A percentile compares a stretch with the other conserved stretches of the same genome.
Conservation (phyloP, 768 basidiomycete species). For the Leccinum incarnatum region DNA sequence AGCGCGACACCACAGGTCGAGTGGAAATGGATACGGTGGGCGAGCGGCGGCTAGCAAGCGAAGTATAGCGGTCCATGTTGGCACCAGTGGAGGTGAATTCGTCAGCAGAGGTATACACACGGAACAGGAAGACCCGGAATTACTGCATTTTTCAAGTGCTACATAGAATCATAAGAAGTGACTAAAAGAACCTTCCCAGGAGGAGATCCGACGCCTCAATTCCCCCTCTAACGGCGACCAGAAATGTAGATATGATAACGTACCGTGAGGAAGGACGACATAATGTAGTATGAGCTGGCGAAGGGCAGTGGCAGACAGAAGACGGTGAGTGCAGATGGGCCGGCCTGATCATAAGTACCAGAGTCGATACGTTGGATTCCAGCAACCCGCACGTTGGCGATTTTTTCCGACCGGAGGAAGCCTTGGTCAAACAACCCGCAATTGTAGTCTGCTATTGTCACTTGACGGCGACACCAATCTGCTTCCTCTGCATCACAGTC, state of each 20-base stretch:
- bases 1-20: background rate
- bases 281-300: background rate
- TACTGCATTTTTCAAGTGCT: background rate
- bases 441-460: no score
- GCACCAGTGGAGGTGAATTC: background rate
- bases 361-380: no score
- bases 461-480: no score
- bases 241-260: background rate
- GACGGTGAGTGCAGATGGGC: no score
- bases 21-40: no score
- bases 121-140: background rate
- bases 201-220: background rate
- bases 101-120: background rate
- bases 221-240: conserved; percentile 3
- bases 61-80: background rate
- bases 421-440: no score
- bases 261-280: background rate
- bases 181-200: background rate
- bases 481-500: no score
- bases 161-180: background rate
- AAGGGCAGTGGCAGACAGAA: background rate
- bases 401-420: no score
- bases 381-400: no score
- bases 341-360: no score
- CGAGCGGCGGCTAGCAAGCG: background rate